These are phyloP conservation scores for Bipolaris zeicola DNA, from an alignment of 2,329 filamentous ascomycete species.

Conservation along the genomic window DNA sequence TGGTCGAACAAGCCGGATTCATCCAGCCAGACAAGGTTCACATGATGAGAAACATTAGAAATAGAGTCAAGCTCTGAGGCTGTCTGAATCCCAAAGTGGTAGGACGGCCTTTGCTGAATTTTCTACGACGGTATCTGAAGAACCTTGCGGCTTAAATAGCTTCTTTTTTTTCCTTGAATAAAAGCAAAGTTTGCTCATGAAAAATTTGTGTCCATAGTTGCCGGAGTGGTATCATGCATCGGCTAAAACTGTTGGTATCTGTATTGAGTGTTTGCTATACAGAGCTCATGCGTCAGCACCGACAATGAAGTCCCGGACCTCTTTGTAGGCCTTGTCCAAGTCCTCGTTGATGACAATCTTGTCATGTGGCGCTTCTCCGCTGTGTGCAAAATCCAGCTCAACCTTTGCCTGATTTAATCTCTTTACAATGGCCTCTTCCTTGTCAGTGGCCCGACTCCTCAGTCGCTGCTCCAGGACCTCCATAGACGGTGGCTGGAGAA, in stretches of 20 bases:
- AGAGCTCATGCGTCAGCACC: slow-evolving; percentile 35
- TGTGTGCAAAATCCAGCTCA: slow-evolving; percentile 51
- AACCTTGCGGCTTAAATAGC: slow-evolving; percentile 44
- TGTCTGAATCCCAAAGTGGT: slow-evolving; percentile 54
- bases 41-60: slow-evolving; percentile 82
- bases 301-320: slow-evolving; percentile 59
- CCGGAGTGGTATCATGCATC: slow-evolving; percentile 16
- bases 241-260: not conserved
- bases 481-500: slow-evolving; percentile 79
- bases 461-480: slow-evolving; percentile 71
- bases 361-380: slow-evolving; percentile 55
- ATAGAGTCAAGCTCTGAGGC: slow-evolving; percentile 99
- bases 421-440: slow-evolving; percentile 56
- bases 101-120: slow-evolving; percentile 50
- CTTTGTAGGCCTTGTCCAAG: slow-evolving; percentile 56
- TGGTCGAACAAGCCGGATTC: slow-evolving; percentile 73
- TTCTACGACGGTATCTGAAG: slow-evolving; percentile 57
- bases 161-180: slow-evolving; percentile 18
- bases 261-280: not conserved
- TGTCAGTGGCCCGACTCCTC: slow-evolving; percentile 50
- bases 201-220: not conserved
- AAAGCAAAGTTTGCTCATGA: not conserved
- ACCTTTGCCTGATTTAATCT: slow-evolving; percentile 55
- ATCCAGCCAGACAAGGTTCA: slow-evolving; percentile 55
- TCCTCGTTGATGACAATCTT: slow-evolving; percentile 59